Conservation (phyloP, 352 stramenopile species). For the Pythium brachiatum region DNA sequence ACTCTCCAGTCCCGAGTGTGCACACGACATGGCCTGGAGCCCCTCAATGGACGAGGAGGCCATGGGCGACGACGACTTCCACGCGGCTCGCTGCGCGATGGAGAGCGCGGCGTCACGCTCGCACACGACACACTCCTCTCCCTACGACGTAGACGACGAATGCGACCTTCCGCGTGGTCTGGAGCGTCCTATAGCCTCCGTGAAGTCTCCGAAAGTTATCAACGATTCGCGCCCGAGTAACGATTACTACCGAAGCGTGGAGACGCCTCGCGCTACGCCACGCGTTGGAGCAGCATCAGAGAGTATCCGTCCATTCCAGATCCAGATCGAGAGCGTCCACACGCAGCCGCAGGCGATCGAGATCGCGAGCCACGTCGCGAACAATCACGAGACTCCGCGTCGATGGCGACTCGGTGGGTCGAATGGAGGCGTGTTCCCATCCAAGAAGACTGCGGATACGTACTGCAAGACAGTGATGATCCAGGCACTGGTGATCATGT, state of each 20-base stretch:
- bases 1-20: not conserved
- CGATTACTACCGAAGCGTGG: conserved; percentile 12
- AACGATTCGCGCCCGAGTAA: not conserved
- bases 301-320: conserved; percentile 14
- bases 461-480: not conserved
- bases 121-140: conserved; percentile 14
- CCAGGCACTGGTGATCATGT: not conserved
- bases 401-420: not conserved
- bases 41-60: conserved; percentile 4
- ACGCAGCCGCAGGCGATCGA: not conserved
- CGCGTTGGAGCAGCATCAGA: not conserved
- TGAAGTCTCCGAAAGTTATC: conserved; percentile 1
- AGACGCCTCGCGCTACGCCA: not conserved
- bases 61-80: conserved; percentile 3
- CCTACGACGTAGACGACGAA: conserved; percentile 9
- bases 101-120: conserved; percentile 8
- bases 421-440: not conserved
- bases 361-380: not conserved
- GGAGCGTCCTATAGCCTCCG: not conserved
- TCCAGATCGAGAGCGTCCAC: conserved; percentile 16
- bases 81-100: not conserved
- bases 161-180: not conserved
- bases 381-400: not conserved
- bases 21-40: not conserved
- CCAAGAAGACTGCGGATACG: not conserved